Conservation (phyloP, 1,284 basidiomycete genomes). For the Sporisorium iseilematis-ciliati region DNA sequence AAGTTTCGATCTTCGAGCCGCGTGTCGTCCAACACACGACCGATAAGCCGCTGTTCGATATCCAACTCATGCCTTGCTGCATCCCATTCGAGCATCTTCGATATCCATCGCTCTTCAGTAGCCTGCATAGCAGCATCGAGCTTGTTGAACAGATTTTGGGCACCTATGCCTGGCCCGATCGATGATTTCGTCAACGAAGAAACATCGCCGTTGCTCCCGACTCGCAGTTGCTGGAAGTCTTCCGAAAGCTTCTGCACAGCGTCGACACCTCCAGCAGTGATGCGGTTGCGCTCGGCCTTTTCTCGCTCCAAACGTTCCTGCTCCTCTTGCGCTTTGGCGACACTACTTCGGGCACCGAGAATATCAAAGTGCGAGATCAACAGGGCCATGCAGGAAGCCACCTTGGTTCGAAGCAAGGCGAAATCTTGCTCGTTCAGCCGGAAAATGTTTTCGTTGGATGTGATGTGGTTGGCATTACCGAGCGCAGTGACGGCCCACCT, state of each 20-base stretch:
- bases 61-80: slow-evolving; percentile 58
- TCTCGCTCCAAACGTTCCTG: slow-evolving; percentile 62
- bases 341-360: slow-evolving; percentile 69
- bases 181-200: slow-evolving; percentile 63
- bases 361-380: slow-evolving; percentile 98
- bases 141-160: slow-evolving; percentile 51
- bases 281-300: slow-evolving; percentile 51
- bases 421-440: slow-evolving; percentile 84
- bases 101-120: slow-evolving; percentile 62
- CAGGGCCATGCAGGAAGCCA: slow-evolving; percentile 94
- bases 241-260: slow-evolving; percentile 32
- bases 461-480: slow-evolving; percentile 91
- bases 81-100: slow-evolving; percentile 62
- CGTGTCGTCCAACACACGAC: slow-evolving; percentile 68
- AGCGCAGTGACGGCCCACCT: slow-evolving; percentile 97
- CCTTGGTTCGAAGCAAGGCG: slow-evolving; percentile 86
- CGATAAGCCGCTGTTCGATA: slow-evolving; percentile 63
- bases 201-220: slow-evolving; percentile 72
- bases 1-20: slow-evolving; percentile 66
- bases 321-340: slow-evolving; percentile 65
- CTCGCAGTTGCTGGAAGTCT: slow-evolving; percentile 36
- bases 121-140: slow-evolving; percentile 58
- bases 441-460: slow-evolving; percentile 85
- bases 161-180: slow-evolving; percentile 50
- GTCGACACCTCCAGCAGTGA: slow-evolving; percentile 47